Percentiles rank a stretch among this genome's conserved stretches.
phyloP scores from a whole-genome alignment of 371 early-diverging fungal genomes.

The Zancudomyces culisetae region DNA sequence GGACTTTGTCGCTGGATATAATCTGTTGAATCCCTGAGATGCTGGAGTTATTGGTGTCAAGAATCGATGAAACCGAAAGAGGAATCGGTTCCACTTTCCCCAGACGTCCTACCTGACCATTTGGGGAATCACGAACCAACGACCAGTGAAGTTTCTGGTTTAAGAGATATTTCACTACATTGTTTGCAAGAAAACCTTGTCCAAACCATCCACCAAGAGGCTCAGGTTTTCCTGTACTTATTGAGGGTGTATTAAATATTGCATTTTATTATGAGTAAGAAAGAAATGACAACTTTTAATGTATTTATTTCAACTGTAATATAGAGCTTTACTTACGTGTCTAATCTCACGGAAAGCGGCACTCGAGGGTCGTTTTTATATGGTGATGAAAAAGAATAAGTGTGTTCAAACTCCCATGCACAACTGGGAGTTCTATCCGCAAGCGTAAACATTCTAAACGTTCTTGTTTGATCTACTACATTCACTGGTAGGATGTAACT shows the following conservation, averaged over 20 bases:
- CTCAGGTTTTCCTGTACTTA: constrained; percentile 24
- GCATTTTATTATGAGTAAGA: no score
- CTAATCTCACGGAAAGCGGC: constrained; percentile 12
- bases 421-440: constrained; percentile 9
- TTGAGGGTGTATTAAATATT: no score
- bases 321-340: constrained; percentile 6
- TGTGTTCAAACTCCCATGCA: constrained; percentile 29
- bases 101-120: constrained; percentile 11
- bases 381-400: constrained; percentile 24
- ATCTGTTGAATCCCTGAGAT: background rate
- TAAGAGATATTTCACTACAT: constrained; percentile 10
- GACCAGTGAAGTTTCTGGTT: constrained; percentile 21
- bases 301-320: no score
- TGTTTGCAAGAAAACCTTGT: constrained; percentile 4
- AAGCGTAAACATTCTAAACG: background rate
- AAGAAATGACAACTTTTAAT: no score
- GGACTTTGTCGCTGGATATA: background rate
- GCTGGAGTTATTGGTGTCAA: background rate
- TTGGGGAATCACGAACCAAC: constrained; percentile 15
- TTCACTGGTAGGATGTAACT: constrained; percentile 1
- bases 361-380: constrained; percentile 17
- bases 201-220: constrained; percentile 27
- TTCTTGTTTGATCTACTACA: background rate
- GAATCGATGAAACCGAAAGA: constrained; percentile 2
- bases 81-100: constrained; percentile 10